Percentiles rank a stretch among this genome's conserved stretches.
Conservation (phyloP, 1,284 basidiomycete genomes). For the Pseudozyma flocculosa region DNA sequence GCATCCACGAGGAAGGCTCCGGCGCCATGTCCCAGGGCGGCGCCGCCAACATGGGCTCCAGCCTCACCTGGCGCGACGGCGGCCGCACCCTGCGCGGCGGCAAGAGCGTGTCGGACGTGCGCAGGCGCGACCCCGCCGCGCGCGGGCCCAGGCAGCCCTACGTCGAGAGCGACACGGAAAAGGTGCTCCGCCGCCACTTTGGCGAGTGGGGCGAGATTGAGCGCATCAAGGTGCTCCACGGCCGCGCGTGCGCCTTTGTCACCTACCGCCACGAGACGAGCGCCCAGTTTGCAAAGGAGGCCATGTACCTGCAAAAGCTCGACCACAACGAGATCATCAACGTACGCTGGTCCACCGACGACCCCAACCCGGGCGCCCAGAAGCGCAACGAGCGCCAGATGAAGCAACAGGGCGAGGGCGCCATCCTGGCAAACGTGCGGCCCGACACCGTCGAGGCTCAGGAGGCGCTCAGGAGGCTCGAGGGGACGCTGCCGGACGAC, state of each 20-base stretch:
- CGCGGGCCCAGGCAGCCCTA: slow-evolving; percentile 5
- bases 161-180: slow-evolving; percentile 39
- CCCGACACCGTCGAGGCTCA: slow-evolving; percentile 36
- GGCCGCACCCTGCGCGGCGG: slow-evolving; percentile 44
- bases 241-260: slow-evolving; percentile 94
- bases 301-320: slow-evolving; percentile 97
- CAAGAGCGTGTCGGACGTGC: slow-evolving; percentile 25
- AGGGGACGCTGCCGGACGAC: slow-evolving; percentile 26
- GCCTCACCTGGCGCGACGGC: slow-evolving; percentile 29
- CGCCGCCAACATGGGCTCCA: slow-evolving; percentile 1
- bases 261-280: slow-evolving; percentile 80
- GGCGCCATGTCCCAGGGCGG: slow-evolving; percentile 11
- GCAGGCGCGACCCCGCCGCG: neutral
- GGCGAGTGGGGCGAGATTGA: slow-evolving; percentile 97
- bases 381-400: slow-evolving; percentile 38
- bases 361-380: slow-evolving; percentile 46
- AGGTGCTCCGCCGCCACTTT: slow-evolving; percentile 68
- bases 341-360: slow-evolving; percentile 57
- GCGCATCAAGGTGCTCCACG: slow-evolving; percentile 85
- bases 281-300: slow-evolving; percentile 97
- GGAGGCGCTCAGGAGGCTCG: slow-evolving; percentile 26
- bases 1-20: slow-evolving; percentile 64
- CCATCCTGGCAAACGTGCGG: slow-evolving; percentile 43
- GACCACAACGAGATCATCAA: slow-evolving; percentile 98
- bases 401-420: slow-evolving; percentile 33